Evolutionary conservation across 495 filamentous ascomycete species (phyloP), one percentile per base, ranked within the genome.

Genomic region (Penicillium tannophilum): DNA sequence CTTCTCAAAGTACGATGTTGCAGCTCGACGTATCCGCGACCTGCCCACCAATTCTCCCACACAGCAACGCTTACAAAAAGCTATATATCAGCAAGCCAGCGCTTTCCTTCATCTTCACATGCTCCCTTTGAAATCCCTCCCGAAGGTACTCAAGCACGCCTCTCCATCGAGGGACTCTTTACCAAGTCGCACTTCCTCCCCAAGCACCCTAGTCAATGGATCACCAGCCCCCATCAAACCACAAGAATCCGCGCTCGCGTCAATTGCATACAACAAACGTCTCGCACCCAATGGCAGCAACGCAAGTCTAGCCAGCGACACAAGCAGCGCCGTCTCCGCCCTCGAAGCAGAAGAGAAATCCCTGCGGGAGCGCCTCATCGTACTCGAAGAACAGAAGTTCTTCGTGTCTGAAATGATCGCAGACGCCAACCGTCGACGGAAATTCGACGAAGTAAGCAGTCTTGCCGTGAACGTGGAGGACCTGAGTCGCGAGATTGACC

Each of bases 361-460:
- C 30, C 72, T 96, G 1, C 82, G 89, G 12, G 93, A 98, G 65
- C 78, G 85, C 42, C 73, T 98, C 17, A 91, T 96, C 43, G 90
- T 98, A 23, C 79, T 98, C 0, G 94, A 98, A 74, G 94, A 98
- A 69, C 94, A 98, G 72, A 85, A 86, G 67, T 97, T 97, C 67
- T 83, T 98, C 66, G 92, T 98, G 0, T 82, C 86, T 17, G 88
- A 90, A 62, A 97, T 97, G 92, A 82, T 98, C 48, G 86, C 80
- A 6, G 87, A 89, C 47, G 93, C 94, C 4, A 89, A 88, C 52
- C 89, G 86, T 58, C 82, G 87, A 35, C 81, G 94, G 54, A 87
- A 88, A 61, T 96, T 97, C 58, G 94, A 98, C 68, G 94, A 98
- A 70, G 91, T 95, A 2, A 82, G 82, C 56, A 88, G 87, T 28